Evolutionary conservation across 2,329 filamentous ascomycete genomes (phyloP), one percentile per base, ranked within the genome.

Genomic region (Aspergillus alliaceus): DNA sequence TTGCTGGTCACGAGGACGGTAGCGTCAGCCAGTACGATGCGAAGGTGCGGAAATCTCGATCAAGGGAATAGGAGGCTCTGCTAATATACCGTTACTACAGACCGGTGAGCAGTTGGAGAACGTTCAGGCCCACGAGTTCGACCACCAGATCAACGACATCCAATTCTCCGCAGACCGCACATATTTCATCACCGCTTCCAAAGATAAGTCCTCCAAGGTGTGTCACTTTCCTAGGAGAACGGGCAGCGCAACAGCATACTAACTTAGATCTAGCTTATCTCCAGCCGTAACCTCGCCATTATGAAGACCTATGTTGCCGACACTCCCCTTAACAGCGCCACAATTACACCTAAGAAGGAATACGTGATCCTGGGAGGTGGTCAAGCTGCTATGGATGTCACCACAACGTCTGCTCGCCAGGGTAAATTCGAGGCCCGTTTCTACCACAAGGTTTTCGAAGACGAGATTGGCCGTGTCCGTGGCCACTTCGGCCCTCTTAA

Each of bases 371-470:
- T 99, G 44, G 95, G 95, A 69, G 95, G 95, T 86, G 95, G 95
- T 69, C 95, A 99, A 81, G 95, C 93, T 64, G 95, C 95, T 73
- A 97, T 97, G 91, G 93, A 98, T 74, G 95, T 99, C 78, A 99
- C 95, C 58, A 96, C 91, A 54, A 98, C 95, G 51, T 89, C 89
- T 32, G 88, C 92, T 50, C 87, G 95, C 66, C 95, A 99, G 83
- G 95, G 95, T 80, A 98, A 98, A 81, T 99, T 99, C 82, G 95
- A 99, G 80, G 95, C 95, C 44, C 88, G 95, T 65, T 99, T 99
- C 85, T 99, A 97, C 84, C 95, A 99, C 88, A 98, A 96, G 85
- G 89, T 99, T 76, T 98, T 99, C 76, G 92, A 96, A 79, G 93
- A 99, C 78, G 95, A 99, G 82, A 93, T 98, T 71, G 95, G 95